Evolutionary conservation across 345 rosid species (phyloP).

Genomic region (Eucalyptus sp.): DNA sequence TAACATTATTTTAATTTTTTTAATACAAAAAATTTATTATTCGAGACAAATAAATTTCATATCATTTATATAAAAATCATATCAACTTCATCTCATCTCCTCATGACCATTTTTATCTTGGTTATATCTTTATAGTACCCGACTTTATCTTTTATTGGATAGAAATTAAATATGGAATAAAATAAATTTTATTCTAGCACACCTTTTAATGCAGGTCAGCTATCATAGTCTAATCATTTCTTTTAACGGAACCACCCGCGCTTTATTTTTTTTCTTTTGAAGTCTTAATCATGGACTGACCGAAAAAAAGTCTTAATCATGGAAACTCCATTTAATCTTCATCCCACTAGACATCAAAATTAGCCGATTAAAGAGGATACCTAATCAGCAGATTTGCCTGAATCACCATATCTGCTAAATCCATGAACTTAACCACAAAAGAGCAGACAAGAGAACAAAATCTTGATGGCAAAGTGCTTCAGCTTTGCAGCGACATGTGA

Average conservation of each 20-base stretch:
- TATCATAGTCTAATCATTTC: neutral
- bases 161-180: too few relatives aligned
- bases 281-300: neutral
- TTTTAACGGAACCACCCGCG: neutral
- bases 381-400: neutral
- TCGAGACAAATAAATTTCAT: fast-evolving
- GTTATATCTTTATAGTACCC: fast-evolving
- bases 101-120: too few relatives aligned
- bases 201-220: fast-evolving
- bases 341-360: neutral
- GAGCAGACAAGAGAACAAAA: neutral
- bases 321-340: neutral
- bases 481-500: conserved; percentile 58
- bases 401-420: neutral
- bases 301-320: too few relatives aligned
- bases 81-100: too few relatives aligned
- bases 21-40: too few relatives aligned
- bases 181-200: too few relatives aligned
- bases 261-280: neutral
- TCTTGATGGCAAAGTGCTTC: conserved; percentile 21
- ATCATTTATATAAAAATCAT: too few relatives aligned
- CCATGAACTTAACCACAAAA: neutral
- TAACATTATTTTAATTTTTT: too few relatives aligned
- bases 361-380: neutral
- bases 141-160: too few relatives aligned